Evolutionary conservation across 257 asterid genomes (phyloP).

Genomic region (Plantago elongata): DNA sequence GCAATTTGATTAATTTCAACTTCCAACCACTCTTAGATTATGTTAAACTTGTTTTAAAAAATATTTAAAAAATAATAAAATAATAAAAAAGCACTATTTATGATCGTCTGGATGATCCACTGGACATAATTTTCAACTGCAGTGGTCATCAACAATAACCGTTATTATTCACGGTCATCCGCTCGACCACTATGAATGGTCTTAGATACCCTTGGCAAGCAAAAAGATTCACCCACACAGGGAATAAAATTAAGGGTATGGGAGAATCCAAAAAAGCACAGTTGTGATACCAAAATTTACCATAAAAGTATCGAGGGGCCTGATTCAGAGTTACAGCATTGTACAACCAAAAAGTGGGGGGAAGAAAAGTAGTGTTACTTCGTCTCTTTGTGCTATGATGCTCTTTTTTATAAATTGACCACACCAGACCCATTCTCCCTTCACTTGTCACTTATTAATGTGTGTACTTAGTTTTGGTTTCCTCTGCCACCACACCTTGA

Average conservation of each 20-base stretch:
- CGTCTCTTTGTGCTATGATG: constrained; percentile 15
- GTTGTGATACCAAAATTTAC: constrained; percentile 1
- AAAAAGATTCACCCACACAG: no score
- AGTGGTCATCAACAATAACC: no score
- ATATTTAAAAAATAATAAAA: no score
- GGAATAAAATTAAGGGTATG: background rate
- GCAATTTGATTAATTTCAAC: no score
- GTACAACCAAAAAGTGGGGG: constrained; percentile 6
- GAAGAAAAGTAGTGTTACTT: background rate
- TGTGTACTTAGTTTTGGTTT: background rate
- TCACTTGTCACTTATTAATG: constrained; percentile 16
- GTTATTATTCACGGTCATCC: no score
- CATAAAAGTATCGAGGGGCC: background rate
- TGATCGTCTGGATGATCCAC: no score
- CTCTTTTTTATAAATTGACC: constrained; percentile 47
- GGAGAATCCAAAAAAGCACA: background rate
- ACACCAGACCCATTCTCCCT: constrained; percentile 16
- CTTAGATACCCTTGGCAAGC: no score
- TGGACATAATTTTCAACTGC: no score
- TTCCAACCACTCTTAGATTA: no score
- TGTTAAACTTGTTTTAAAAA: no score
- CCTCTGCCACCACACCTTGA: background rate
- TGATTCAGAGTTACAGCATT: background rate
- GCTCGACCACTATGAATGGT: no score
- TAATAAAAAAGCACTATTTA: no score